Percentiles rank a stretch among this genome's conserved stretches.
Conservation (phyloP, 495 filamentous ascomycete genomes). For the Oidiodendron maius region DNA sequence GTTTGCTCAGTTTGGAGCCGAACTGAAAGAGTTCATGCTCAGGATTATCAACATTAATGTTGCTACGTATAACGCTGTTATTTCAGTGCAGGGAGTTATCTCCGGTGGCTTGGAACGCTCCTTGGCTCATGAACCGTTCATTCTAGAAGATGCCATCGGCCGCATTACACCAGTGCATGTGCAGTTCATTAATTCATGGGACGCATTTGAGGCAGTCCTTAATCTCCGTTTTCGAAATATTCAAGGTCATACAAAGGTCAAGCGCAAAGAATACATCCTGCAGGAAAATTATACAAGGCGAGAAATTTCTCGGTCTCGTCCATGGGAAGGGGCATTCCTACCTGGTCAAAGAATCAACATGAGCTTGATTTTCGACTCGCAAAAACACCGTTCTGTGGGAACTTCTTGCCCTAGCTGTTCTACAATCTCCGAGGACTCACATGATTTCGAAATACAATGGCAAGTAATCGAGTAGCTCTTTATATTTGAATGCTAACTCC, state of each 20-base stretch:
- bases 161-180: constrained; percentile 7
- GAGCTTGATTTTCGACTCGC: constrained; percentile 13
- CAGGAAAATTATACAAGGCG: constrained; percentile 7
- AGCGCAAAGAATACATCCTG: constrained; percentile 7
- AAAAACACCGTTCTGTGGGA: too few species aligned
- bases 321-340: constrained; percentile 5
- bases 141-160: constrained; percentile 3
- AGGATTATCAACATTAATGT: constrained; percentile 2
- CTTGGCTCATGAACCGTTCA: constrained; percentile 4
- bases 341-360: constrained; percentile 14
- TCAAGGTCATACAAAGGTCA: constrained; percentile 6
- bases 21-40: not conserved
- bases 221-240: not conserved
- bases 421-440: too few species aligned
- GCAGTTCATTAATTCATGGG: constrained; percentile 11
- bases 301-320: not conserved
- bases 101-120: too few species aligned
- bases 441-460: too few species aligned
- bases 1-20: constrained; percentile 5
- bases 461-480: too few species aligned
- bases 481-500: too few species aligned
- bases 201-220: not conserved
- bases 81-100: constrained; percentile 1
- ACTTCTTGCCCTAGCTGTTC: too few species aligned
- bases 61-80: not conserved